Evolutionary conservation across 75 land plant species (phyloP), one percentile per base, ranked within the genome.

Genomic region (Cunninghamia lanceolata): DNA sequence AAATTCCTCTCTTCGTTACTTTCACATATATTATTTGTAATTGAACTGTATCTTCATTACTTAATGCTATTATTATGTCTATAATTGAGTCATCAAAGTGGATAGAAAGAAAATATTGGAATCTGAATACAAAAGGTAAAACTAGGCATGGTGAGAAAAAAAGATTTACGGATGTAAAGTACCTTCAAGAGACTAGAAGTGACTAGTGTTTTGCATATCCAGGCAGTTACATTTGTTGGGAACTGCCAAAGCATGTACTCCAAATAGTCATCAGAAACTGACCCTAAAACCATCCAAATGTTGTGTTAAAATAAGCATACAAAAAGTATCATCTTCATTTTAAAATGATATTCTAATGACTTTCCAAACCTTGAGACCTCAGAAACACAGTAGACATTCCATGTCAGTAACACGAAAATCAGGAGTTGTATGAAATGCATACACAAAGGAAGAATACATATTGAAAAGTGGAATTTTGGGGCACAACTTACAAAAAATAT

Each of bases 161-260:
- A 30, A 50, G 2, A 50, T 34, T 68, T 34, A 9, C 19, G 70
- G 38, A 75, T 40, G 63, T 68, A 71, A 76, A 5, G 25, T 42
- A 94, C 99, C 97, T 97, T 93, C 80, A 98, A 87, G 42, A 98
- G 96, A 90, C 99, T 98, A 71, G 99, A 98, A 8, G 99, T 97
- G 68, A 98, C 99, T 84, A 98, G 90, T 32, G 99, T 91, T 68
- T 93, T 93, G 91, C 99, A 98, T 45, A 95, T 94, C 99, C 99
- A 98, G 68, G 90, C 99, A 74, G 99, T 97, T 46, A 98, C 93
- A 89, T 98, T 98, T 28, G 99, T 98, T 25, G 99, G 99, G 87
- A 98, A 94, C 87, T 98, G 99, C 91, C 92, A 91, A 75, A 96
- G 84, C 97, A 98, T 97, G 94, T 98, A 98, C 17, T 91, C 86